Evolutionary conservation across 2,329 filamentous ascomycete genomes (phyloP).

Genomic region (Rutstroemia sp.): DNA sequence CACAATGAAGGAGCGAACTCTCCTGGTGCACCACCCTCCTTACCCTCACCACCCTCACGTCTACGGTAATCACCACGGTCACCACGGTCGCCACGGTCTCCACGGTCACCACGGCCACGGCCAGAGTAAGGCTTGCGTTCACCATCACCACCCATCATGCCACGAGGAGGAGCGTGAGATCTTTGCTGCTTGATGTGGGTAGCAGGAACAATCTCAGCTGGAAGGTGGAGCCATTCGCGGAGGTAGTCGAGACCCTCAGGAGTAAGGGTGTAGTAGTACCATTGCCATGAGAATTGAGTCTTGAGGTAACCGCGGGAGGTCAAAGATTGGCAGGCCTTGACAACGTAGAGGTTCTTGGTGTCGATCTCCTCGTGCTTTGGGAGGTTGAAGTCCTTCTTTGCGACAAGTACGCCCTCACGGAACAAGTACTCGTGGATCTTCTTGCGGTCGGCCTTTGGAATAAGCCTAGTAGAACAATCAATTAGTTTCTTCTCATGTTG

Average conservation of each 20-base stretch:
- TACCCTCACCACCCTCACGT: slow-evolving; percentile 65
- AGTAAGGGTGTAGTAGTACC: slow-evolving; percentile 99
- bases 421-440: slow-evolving; percentile 99
- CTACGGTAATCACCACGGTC: slow-evolving; percentile 89
- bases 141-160: slow-evolving; percentile 88
- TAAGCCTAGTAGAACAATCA: slow-evolving; percentile 67
- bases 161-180: slow-evolving; percentile 85
- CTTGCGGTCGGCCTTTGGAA: slow-evolving; percentile 99
- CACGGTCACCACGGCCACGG: slow-evolving; percentile 60
- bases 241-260: slow-evolving; percentile 99
- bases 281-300: slow-evolving; percentile 99
- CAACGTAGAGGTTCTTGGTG: slow-evolving; percentile 98
- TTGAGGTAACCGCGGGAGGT: slow-evolving; percentile 98
- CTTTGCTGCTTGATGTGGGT: slow-evolving; percentile 99
- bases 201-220: slow-evolving; percentile 97
- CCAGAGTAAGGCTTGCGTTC: slow-evolving; percentile 76
- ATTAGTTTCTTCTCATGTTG: neutral
- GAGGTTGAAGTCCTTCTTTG: slow-evolving; percentile 93
- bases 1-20: slow-evolving; percentile 89
- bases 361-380: slow-evolving; percentile 97
- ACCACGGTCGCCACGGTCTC: slow-evolving; percentile 53
- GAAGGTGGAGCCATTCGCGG: slow-evolving; percentile 99
- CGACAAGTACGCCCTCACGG: slow-evolving; percentile 87
- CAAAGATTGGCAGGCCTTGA: slow-evolving; percentile 98
- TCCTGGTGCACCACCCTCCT: slow-evolving; percentile 87